phyloP scores from a whole-genome alignment of 208 protist species.

The Leishmania guyanensis region DNA sequence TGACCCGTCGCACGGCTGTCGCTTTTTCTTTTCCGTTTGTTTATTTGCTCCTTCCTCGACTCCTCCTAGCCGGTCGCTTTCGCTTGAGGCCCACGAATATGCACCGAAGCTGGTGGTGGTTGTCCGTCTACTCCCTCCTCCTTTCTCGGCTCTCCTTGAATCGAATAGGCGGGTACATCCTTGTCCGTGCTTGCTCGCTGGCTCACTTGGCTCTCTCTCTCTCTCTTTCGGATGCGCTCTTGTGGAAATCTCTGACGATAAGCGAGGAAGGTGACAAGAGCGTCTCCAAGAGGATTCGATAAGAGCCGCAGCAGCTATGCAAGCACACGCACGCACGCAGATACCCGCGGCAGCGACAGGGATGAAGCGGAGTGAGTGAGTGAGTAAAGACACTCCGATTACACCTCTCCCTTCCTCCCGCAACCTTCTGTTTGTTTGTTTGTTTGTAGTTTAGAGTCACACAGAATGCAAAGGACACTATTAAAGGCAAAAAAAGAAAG shows the following conservation, averaged over 20 bases:
- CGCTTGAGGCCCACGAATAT: slow-evolving; percentile 17
- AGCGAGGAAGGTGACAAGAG: not conserved
- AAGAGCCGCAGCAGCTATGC: not conserved
- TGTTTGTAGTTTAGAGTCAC: not conserved
- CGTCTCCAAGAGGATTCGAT: not conserved
- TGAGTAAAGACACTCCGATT: not conserved
- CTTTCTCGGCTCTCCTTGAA: not conserved
- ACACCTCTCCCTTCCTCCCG: not conserved
- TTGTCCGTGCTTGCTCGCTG: not conserved
- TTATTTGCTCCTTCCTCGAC: not conserved
- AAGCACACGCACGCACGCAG: not conserved
- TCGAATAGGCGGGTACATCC: not conserved
- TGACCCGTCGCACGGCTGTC: not conserved
- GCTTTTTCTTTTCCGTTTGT: not conserved
- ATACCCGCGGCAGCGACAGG: not conserved
- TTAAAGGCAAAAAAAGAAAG: not conserved
- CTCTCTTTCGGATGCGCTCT: not conserved
- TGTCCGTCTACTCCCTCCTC: not conserved
- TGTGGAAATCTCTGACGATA: not conserved
- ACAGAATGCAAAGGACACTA: not conserved
- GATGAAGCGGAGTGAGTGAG: not conserved
- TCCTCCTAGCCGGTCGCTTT: not conserved
- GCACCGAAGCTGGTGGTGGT: slow-evolving; percentile 4
- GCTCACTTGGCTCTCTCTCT: not conserved
- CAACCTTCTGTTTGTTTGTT: too few species aligned